Evolutionary conservation across 345 rosid species (phyloP), one percentile per base, ranked within the genome.

Genomic region (Eucalyptus albens): DNA sequence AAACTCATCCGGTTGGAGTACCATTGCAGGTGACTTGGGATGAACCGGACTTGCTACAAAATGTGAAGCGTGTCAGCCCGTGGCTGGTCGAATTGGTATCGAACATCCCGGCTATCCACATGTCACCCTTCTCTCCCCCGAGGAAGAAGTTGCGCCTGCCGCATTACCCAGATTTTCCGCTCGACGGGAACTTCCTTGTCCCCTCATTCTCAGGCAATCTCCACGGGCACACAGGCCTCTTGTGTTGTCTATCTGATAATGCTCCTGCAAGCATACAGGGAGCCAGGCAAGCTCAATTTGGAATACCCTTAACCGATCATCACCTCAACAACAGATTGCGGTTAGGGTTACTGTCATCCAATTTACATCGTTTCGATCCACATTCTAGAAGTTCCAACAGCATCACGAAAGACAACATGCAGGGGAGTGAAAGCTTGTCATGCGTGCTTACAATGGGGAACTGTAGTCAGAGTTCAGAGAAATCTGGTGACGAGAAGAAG

Each of bases 251-350:
- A 86, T 93, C 94, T 65, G 93, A 94, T 89, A 93, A 89, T 86
- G 91, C 97, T 96, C 95, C 99, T 95, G 98, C 97, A 93, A 94
- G 99, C 92, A 97, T 98, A 95, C 99, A 97, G 99, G 99, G 99
- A 97, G 97, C 99, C 99, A 98, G 99, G 99, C 99, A 98, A 93
- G 94, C 96, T 92, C 96, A 95, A 88, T 94, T 94, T 88, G 99
- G 97, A 92, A 89, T 93, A 92, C 92, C 97, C 93, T 91, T 95
- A 92, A 91, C 97, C 80, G 94, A 94, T 90, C 94, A 94, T 94
- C 94, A 94, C 93, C 94, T 92, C 90, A 93, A 82, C 94, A 94
- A 90, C 92, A 96, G 95, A 90, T 56, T 89, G 90, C 96, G 94
- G 89, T 89, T 94, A 62, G 95, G 95, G 87, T 93, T 93, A 92